These are phyloP conservation scores for Lipomyces sp. DNA, from an alignment of 805 yeast genomes.

Conservation along the genomic window DNA sequence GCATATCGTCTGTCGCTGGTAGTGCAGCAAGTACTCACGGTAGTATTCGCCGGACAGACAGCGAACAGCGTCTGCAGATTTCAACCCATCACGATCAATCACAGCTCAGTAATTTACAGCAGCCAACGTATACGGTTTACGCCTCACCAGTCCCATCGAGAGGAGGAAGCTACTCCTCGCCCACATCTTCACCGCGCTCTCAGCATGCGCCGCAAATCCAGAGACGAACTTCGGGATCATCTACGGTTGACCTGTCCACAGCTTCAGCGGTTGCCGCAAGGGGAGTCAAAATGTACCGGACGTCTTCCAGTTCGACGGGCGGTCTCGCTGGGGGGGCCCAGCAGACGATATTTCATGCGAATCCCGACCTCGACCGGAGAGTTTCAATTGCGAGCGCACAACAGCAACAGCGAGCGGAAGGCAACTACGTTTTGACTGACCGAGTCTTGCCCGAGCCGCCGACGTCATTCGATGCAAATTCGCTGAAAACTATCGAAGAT, in stretches of 20 bases:
- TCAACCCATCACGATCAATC: too few relatives aligned
- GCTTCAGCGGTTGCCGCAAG: conserved; percentile 25
- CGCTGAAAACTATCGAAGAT: conserved; percentile 11
- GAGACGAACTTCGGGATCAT: background rate
- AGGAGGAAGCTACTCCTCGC: background rate
- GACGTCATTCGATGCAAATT: background rate
- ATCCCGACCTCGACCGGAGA: conserved; percentile 23
- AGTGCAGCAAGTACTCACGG: too few relatives aligned
- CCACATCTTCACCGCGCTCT: background rate
- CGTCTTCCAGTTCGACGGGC: background rate
- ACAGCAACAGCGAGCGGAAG: background rate
- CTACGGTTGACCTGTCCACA: conserved; percentile 15
- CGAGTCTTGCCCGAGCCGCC: conserved; percentile 13
- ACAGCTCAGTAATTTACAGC: too few relatives aligned
- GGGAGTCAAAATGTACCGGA: conserved; percentile 12
- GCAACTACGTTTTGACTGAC: conserved; percentile 2
- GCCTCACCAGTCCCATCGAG: too few relatives aligned
- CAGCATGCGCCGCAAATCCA: background rate
- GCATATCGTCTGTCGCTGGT: too few relatives aligned
- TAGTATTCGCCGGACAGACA: too few relatives aligned
- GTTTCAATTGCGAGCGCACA: background rate
- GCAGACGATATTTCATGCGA: conserved; percentile 21
- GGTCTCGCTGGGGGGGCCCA: conserved; percentile 1
- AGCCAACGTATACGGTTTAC: too few relatives aligned
- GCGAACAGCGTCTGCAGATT: too few relatives aligned